Base-by-base conservation (phyloP, 257 asterid genomes). In the Agastache rugosa region DNA sequence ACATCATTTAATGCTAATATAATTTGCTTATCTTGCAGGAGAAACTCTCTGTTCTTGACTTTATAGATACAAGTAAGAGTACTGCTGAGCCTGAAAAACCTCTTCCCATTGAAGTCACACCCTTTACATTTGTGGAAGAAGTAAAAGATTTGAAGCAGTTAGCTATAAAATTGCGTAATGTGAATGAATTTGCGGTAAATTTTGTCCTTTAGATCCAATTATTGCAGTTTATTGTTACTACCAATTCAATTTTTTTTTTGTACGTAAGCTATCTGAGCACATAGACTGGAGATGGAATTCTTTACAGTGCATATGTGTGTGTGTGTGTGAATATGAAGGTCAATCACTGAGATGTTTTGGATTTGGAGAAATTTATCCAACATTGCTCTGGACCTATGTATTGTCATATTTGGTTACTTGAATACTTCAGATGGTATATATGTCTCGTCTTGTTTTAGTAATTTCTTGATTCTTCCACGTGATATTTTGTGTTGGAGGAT, bases 121-220 rank as follows among this genome's bases (percentile, higher is more conserved):
- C 97, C 61, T 92, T 95, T 74, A 87, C 69, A 62, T 59, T 83
- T 72, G 98, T 95, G 71, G 88, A 87, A 79, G 97, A 92, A 3
- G 93, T 95, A 69, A 95, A 95, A 82, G 99, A 89, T 75, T 79
- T 95, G 87, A 95, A 89, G 88, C 90, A 80, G 83, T 76, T 95
- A 56, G 97, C 96, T 58, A 64, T 77, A 71, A 95, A 89, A 81
- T 86, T 95, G 74, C 88, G 86, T 8, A 72, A 41, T 60, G 94
- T 79, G 78, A 84, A 90, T 80, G 99, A 92, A 78, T 92, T 95
- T 87, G 98, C 99, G 89, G 99, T 93, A 91, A 79, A 53, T 53
- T 64, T 69, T 71, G 39, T 50, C 16, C 27, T 75, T 41, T 47
- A 8, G 69, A 3, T 71, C 25, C 53, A 41, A 23, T 61, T 34